phyloP scores from a whole-genome alignment of 1,139 yeast genomes.

The Blastobotrys malaysiensis region DNA sequence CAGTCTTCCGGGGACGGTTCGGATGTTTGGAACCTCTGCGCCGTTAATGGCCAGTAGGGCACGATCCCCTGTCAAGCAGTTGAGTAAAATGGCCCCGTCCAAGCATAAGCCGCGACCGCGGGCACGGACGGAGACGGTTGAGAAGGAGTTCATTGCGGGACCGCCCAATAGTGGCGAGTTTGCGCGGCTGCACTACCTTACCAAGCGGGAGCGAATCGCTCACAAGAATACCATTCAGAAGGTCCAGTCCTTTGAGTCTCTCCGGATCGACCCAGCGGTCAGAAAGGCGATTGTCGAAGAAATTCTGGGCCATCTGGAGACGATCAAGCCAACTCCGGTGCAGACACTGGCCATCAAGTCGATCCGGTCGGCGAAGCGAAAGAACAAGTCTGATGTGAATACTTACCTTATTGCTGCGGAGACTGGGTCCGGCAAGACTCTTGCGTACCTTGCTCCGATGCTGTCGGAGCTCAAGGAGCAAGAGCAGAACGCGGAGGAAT shows the following conservation, averaged over 20 bases:
- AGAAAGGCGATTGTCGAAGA: slow-evolving; percentile 59
- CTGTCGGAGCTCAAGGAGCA: slow-evolving; percentile 58
- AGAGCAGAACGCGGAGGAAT: slow-evolving; percentile 19
- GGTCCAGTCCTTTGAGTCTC: slow-evolving; percentile 56
- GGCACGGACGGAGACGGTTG: background rate
- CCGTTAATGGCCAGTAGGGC: background rate
- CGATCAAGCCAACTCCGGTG: slow-evolving; percentile 54
- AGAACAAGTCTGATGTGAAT: slow-evolving; percentile 16
- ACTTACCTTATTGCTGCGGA: slow-evolving; percentile 87
- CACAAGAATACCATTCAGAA: slow-evolving; percentile 41
- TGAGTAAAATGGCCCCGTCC: background rate
- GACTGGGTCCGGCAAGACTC: slow-evolving; percentile 94
- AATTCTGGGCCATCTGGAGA: slow-evolving; percentile 33
- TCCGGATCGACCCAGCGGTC: slow-evolving; percentile 63
- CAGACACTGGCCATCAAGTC: slow-evolving; percentile 55
- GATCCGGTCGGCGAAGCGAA: slow-evolving; percentile 34
- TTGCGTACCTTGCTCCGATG: slow-evolving; percentile 80
- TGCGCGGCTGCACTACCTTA: slow-evolving; percentile 33
- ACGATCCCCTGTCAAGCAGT: background rate
- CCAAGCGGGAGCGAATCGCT: slow-evolving; percentile 28
- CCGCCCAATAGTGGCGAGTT: slow-evolving; percentile 31
- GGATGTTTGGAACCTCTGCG: background rate
- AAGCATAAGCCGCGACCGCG: background rate
- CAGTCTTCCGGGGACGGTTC: background rate
- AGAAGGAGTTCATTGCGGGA: slow-evolving; percentile 16